A percentile compares a stretch with the other conserved stretches of the same genome.
Evolutionary conservation across 495 filamentous ascomycete species (phyloP).

Genomic region (Podospora pseudoanserina): DNA sequence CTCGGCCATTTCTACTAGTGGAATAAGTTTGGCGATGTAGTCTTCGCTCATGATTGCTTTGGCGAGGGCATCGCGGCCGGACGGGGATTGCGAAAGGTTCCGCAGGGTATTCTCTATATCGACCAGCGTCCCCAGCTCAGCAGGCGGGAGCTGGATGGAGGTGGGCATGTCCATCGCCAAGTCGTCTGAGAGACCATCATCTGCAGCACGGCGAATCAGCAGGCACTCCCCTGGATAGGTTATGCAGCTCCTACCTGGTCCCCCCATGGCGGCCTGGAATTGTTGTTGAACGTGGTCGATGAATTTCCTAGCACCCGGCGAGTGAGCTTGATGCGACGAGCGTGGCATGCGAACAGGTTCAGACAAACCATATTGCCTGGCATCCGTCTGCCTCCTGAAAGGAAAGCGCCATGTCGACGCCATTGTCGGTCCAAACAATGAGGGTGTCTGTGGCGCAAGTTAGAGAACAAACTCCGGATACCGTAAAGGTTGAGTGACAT

Average conservation of each 20-base stretch:
- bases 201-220: constrained; percentile 41
- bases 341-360: background rate
- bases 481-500: constrained; percentile 25
- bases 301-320: constrained; percentile 65
- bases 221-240: background rate
- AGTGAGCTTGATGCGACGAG: constrained; percentile 17
- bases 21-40: constrained; percentile 84
- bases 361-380: constrained; percentile 74
- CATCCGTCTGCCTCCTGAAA: constrained; percentile 98
- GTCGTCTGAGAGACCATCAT: constrained; percentile 90
- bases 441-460: constrained; percentile 68
- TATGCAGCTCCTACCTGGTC: constrained; percentile 42
- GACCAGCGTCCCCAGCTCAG: constrained; percentile 71
- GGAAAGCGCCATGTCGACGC: constrained; percentile 94
- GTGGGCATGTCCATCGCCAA: constrained; percentile 60
- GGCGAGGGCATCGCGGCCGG: constrained; percentile 80
- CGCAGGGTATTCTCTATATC: constrained; percentile 84
- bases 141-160: constrained; percentile 68
- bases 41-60: constrained; percentile 81
- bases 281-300: constrained; percentile 77
- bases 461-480: constrained; percentile 19
- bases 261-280: constrained; percentile 39
- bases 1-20: constrained; percentile 79
- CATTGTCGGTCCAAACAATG: constrained; percentile 96
- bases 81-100: constrained; percentile 64